phyloP scores from a whole-genome alignment of 2,329 filamentous ascomycete genomes.

The Aspergillus carbonarius region DNA sequence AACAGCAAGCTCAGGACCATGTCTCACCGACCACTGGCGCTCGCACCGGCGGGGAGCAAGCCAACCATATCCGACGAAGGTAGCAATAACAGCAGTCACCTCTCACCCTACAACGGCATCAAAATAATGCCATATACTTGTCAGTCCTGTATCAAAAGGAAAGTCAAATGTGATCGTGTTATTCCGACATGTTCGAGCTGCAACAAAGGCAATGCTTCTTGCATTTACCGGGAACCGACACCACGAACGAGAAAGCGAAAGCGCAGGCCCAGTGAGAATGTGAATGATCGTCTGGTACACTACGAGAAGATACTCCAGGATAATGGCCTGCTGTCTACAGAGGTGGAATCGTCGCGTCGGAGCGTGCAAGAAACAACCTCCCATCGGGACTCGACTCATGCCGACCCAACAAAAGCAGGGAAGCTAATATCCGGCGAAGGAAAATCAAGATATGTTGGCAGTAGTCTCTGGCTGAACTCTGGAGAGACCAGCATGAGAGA shows the following conservation, averaged over 20 bases:
- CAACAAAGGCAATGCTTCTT: constrained; percentile 35
- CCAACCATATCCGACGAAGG: no score
- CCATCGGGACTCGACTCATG: not conserved
- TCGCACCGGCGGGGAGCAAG: no score
- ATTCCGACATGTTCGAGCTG: constrained; percentile 37
- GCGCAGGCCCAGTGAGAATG: constrained; percentile 31
- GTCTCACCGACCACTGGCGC: no score
- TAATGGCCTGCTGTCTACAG: constrained; percentile 22
- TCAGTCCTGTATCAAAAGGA: constrained; percentile 33
- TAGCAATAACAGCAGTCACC: no score
- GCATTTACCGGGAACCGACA: constrained; percentile 42
- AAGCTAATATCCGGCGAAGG: constrained; percentile 22
- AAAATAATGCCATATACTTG: constrained; percentile 2
- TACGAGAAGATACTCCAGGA: constrained; percentile 43
- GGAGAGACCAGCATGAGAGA: constrained; percentile 27
- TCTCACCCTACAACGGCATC: no score
- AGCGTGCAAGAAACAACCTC: no score
- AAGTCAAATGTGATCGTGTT: constrained; percentile 43
- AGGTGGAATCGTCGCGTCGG: not conserved
- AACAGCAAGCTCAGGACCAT: no score
- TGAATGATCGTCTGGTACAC: constrained; percentile 36
- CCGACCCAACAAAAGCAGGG: not conserved
- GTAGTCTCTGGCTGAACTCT: constrained; percentile 25
- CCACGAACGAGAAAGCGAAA: constrained; percentile 39
- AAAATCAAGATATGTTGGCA: constrained; percentile 47